These are phyloP conservation scores for Trichoderma polysporum DNA, from an alignment of 2,329 filamentous ascomycete species.

Conservation along the genomic window DNA sequence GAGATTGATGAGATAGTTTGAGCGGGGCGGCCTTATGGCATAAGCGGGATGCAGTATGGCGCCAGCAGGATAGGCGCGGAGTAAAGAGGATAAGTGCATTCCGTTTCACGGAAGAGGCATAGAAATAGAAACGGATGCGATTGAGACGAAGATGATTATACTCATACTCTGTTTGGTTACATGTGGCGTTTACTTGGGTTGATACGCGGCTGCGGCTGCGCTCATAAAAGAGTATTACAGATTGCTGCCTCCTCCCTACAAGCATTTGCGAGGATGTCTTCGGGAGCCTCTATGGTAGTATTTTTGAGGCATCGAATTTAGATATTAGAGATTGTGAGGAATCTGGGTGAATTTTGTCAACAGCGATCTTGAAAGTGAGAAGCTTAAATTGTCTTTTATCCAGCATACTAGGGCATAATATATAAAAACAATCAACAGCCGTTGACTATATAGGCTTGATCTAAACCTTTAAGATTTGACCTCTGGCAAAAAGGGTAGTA, in stretches of 20 bases:
- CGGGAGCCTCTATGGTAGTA: background rate
- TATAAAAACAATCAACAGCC: background rate
- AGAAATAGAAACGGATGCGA: background rate
- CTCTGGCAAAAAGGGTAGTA: too few species aligned
- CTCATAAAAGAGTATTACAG: background rate
- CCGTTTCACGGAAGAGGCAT: background rate
- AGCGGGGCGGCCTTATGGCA: too few species aligned
- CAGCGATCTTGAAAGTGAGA: background rate
- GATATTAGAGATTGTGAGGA: background rate
- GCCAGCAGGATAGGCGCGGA: too few species aligned
- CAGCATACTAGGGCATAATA: background rate
- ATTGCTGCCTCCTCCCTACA: background rate
- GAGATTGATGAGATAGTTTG: too few species aligned
- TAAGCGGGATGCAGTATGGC: background rate
- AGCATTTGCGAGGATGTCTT: background rate
- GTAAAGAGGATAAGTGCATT: background rate
- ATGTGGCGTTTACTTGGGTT: background rate
- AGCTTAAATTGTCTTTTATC: background rate
- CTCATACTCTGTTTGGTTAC: background rate
- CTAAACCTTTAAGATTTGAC: too few species aligned
- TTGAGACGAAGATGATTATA: background rate
- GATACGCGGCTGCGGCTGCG: background rate
- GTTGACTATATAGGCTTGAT: background rate
- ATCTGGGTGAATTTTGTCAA: background rate
- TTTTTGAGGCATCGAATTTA: background rate